Percentiles rank a stretch among this genome's conserved stretches.
phyloP scores from a whole-genome alignment of 495 filamentous ascomycete genomes.

The Aspergillus carlsbadensis region DNA sequence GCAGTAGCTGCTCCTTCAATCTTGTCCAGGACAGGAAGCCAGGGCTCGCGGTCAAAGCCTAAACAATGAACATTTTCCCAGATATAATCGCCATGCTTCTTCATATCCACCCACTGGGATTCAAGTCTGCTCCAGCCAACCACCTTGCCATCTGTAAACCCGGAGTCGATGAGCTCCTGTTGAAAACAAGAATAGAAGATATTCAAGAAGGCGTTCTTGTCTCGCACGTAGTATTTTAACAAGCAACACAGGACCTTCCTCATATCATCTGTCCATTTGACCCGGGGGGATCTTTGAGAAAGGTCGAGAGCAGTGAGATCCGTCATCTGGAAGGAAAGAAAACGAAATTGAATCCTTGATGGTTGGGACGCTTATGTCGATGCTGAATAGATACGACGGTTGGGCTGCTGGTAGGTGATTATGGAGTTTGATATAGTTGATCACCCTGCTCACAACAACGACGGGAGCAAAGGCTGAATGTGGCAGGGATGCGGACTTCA shows the following conservation, averaged over 20 bases:
- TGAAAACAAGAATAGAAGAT: slow-evolving; percentile 20
- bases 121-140: slow-evolving; percentile 10
- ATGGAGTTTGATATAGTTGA: no score
- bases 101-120: slow-evolving; percentile 28
- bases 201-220: slow-evolving; percentile 22
- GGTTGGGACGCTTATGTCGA: no score
- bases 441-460: no score
- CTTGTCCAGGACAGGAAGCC: slow-evolving; percentile 16
- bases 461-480: neutral
- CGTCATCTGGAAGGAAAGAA: neutral
- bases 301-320: neutral
- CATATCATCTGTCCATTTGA: slow-evolving; percentile 6
- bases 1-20: slow-evolving; percentile 19
- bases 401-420: no score
- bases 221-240: slow-evolving; percentile 24
- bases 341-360: no score
- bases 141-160: slow-evolving; percentile 7
- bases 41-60: slow-evolving; percentile 20
- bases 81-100: slow-evolving; percentile 3
- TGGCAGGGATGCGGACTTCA: no score
- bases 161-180: slow-evolving; percentile 17
- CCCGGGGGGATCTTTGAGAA: neutral
- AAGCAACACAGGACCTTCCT: slow-evolving; percentile 6
- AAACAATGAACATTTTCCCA: slow-evolving; percentile 30
- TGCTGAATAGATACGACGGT: no score